Percentiles rank a stretch among this genome's conserved stretches.
Conservation (phyloP, 192 early-diverging fungal genomes). For the Chytriomyces hyalinus region DNA sequence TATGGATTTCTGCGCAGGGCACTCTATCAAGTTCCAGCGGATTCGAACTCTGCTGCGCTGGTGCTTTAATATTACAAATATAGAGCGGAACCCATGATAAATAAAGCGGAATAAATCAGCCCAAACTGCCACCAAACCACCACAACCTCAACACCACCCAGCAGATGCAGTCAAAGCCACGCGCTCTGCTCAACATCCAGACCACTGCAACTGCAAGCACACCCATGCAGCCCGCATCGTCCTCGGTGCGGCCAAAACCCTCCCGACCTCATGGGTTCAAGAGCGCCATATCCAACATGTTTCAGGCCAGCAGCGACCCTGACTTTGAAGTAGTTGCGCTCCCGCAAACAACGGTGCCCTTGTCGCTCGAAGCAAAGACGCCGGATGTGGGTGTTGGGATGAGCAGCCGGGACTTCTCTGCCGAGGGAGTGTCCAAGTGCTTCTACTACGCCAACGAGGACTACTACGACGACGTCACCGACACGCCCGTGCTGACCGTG, state of each 20-base stretch:
- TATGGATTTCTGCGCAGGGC: too few relatives aligned
- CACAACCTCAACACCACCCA: not conserved
- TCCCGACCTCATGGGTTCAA: slow-evolving; percentile 16
- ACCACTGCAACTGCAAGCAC: slow-evolving; percentile 3
- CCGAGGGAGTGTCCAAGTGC: not conserved
- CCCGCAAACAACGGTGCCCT: not conserved
- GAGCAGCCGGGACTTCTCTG: not conserved
- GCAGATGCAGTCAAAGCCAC: not conserved
- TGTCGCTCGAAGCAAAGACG: not conserved
- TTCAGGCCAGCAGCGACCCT: not conserved
- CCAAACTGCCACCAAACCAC: not conserved
- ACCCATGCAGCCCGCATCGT: not conserved
- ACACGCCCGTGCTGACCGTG: not conserved
- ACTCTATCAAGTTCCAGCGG: too few relatives aligned
- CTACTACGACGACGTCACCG: not conserved
- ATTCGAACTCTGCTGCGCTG: too few relatives aligned
- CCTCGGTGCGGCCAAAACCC: not conserved
- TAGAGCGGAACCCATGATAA: too few relatives aligned
- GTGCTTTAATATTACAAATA: too few relatives aligned
- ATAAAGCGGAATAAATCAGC: too few relatives aligned
- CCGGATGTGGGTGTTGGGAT: not conserved
- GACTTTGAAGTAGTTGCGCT: slow-evolving; percentile 3
- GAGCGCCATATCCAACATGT: slow-evolving; percentile 12
- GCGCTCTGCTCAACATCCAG: not conserved
- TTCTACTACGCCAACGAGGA: not conserved